phyloP scores from a whole-genome alignment of 345 rosid genomes.

The Excoecaria agallocha region DNA sequence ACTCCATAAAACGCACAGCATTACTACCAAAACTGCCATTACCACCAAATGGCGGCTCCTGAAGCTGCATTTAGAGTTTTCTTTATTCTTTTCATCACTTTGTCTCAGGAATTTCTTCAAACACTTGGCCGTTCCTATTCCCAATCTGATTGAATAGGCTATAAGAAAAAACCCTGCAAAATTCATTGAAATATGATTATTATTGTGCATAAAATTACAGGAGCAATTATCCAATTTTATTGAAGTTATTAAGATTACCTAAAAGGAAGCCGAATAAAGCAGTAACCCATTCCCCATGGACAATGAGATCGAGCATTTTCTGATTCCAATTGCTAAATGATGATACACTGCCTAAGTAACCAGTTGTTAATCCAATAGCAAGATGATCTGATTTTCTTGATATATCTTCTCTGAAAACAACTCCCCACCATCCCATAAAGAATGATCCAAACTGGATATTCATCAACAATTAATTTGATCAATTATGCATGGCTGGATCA shows the following conservation, averaged over 20 bases:
- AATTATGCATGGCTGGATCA: too few species aligned
- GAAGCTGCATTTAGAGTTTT: slow-evolving; percentile 55
- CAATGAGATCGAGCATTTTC: slow-evolving; percentile 83
- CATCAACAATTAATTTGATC: slow-evolving; percentile 32
- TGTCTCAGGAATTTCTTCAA: slow-evolving; percentile 48
- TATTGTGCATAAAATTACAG: background rate
- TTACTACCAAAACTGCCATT: slow-evolving; percentile 37
- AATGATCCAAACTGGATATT: slow-evolving; percentile 67
- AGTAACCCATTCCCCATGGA: slow-evolving; percentile 68
- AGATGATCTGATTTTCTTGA: slow-evolving; percentile 56
- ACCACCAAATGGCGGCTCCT: slow-evolving; percentile 51
- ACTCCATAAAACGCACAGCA: slow-evolving; percentile 45
- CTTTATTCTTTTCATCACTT: slow-evolving; percentile 5
- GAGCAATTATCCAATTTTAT: background rate
- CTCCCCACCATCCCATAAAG: slow-evolving; percentile 92
- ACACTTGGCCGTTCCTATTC: slow-evolving; percentile 85
- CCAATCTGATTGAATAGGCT: slow-evolving; percentile 65
- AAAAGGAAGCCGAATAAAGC: slow-evolving; percentile 20
- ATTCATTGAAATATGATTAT: too few species aligned
- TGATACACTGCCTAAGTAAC: slow-evolving; percentile 85
- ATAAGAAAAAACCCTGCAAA: slow-evolving; percentile 73
- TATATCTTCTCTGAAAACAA: slow-evolving; percentile 72
- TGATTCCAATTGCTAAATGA: slow-evolving; percentile 95
- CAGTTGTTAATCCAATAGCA: slow-evolving; percentile 76
- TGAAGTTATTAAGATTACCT: slow-evolving; percentile 37